Evolutionary conservation across 257 asterid species (phyloP), one percentile per base, ranked within the genome.

Genomic region (Avicennia marina): DNA sequence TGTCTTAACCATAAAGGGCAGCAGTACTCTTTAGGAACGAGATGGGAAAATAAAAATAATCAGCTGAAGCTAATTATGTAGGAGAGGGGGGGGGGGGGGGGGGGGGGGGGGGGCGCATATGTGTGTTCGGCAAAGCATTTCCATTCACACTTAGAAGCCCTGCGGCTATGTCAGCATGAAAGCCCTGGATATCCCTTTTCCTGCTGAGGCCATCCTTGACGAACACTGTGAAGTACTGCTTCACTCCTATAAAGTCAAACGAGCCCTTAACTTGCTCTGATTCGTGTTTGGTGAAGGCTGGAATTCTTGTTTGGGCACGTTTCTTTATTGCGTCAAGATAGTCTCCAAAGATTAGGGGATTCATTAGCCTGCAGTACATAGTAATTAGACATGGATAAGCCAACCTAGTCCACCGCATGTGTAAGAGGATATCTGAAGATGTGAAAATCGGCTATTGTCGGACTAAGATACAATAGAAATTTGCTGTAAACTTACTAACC

Each of bases 261-360:
- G 91, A 75, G 46, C 84, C 84, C 73, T 80, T 82, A 4, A 82
- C 58, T 53, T 71, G 79, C 62, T 76, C 66, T 2, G 73, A 74
- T 61, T 82, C 84, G 2, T 46, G 25, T 24, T 55, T 25, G 10
- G 81, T 77, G 56, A 85, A 58, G 60, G 54, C 71, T 19, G 91
- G 91, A 26, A 85, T 57, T 54, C 82, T 76, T 36, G 71, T 2
- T 40, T 75, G 66, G n/a, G 68, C 89, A 18, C 58, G 66, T 54
- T 69, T 64, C 69, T 75, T 85, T 9, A 85, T 6, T 45, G 32
- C 31, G 10, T 71, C 85, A 11, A 89, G 95, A 69, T 85, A 85
- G 71, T 80, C 87, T 53, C 89, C 95, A 51, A 66, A 80, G 1
- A 80, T 53, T 50, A 82, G 46, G 2, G 95, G 89, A 72, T 75